phyloP scores from a whole-genome alignment of 2,329 filamentous ascomycete genomes.

The Macroventuria anomochaeta region DNA sequence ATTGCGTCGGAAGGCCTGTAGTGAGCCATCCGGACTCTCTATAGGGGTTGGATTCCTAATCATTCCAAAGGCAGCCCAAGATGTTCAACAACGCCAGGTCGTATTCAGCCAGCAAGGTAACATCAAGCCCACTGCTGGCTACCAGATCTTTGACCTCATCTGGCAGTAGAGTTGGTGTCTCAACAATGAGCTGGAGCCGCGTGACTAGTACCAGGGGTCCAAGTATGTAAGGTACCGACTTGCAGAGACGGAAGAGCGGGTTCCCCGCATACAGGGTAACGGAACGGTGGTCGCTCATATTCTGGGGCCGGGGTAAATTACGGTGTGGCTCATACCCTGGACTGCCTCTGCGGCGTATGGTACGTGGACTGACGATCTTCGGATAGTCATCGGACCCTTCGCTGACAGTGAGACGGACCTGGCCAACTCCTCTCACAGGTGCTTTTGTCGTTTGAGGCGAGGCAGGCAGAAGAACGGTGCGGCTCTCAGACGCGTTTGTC shows the following conservation, averaged over 20 bases:
- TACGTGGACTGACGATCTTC: slow-evolving; percentile 2
- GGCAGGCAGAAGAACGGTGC: neutral
- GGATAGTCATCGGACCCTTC: slow-evolving; percentile 10
- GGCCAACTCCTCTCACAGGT: neutral
- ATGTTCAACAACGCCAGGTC: slow-evolving; percentile 6
- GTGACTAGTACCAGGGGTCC: neutral
- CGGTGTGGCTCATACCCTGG: neutral
- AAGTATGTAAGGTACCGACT: slow-evolving; percentile 9
- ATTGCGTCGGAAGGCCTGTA: neutral
- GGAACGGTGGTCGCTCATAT: neutral
- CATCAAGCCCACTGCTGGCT: neutral
- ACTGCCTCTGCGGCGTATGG: neutral
- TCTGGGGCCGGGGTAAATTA: neutral
- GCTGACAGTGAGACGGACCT: neutral
- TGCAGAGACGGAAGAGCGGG: slow-evolving; percentile 3
- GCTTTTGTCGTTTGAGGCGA: neutral
- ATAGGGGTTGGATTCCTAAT: slow-evolving; percentile 7
- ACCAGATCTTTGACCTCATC: neutral
- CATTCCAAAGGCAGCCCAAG: slow-evolving; percentile 10
- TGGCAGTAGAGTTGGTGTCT: slow-evolving; percentile 1
- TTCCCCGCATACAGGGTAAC: slow-evolving; percentile 7
- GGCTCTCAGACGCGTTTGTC: neutral
- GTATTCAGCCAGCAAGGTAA: neutral
- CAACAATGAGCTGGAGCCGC: slow-evolving; percentile 10
- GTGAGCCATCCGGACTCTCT: neutral